Evolutionary conservation across 2,329 filamentous ascomycete species (phyloP), one percentile per base, ranked within the genome.

Genomic region (Fusarium coicis): DNA sequence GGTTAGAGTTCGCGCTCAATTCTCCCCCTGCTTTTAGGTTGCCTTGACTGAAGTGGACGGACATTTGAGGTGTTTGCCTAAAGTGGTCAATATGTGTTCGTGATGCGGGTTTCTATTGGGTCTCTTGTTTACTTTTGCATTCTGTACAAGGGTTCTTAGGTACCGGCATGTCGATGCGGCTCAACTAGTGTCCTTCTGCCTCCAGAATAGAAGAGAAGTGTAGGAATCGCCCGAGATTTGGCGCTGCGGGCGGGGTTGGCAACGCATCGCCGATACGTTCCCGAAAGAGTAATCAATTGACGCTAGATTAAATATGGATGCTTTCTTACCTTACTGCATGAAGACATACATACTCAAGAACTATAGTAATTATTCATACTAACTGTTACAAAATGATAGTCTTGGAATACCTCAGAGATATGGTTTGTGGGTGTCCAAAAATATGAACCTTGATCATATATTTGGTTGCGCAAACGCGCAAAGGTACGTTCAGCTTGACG

Each of bases 61-160:
- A 37, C 36, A 37, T 37, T 37, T 37, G 9, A 37, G 36, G 3
- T 37, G 36, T 8, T 37, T 37, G 4, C 36, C 36, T 37, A 36
- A 36, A 36, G 16, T 36, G 15, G 34, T 36, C 34, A 36, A 10
- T 10, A 5, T 4, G 4, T 2, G 34, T 36, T 36, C 7, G 32
- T 15, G 5, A 34, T 34, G 32, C 3, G 15, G 12, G 32, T 34
- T 34, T 34, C 32, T 34, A 34, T 34, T 34, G 32, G 32, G 12
- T 34, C 32, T 34, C 32, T 34, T 34, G 32, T 10, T 30, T 30
- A 30, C 32, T 52, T 67, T 73, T 76, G 44, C 74, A 76, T 47
- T 76, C 74, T 4, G 66, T 11, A 26, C 73, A 76, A 1, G 74
- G 74, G 6, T 68, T 75, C 2, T 66, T 76, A 12, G 65, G 21